Evolutionary conservation across 176 grass and related monocot species (phyloP), one percentile per base, ranked within the genome.

Genomic region (Zoysia japonica): DNA sequence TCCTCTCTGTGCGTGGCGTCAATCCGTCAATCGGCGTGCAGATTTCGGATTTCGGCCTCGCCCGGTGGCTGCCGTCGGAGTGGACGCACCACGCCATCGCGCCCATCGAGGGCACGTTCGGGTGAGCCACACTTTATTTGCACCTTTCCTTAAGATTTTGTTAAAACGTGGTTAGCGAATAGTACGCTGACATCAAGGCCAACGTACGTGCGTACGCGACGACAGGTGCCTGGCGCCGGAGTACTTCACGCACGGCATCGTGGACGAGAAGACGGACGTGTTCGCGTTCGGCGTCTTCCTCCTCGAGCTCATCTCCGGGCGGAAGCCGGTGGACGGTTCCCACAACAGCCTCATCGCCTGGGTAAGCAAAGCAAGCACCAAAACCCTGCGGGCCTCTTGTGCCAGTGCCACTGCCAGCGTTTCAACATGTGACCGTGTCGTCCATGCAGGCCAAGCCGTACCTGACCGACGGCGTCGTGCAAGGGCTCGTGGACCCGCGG

Each of bases 31-130:
- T 28, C 16, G 54, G 54, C 54, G 54, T 44, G 67, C 56, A 97
- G 94, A 97, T 97, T 74, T 97, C 94, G 3, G 94, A 97, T 74
- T 97, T 97, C 50, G 94, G 94, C n/a, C 89, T 97, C 54, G 91
- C 94, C 0, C 88, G 84, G 72, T 97, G 94, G 94, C 89, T 97
- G 44, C 91, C 94, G 61, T 88, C 89, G 61, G 94, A 94, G 80
- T 97, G 94, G 94, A 92, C 89, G 72, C 85, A 97, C 80, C 91
- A 89, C 49, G 89, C 89, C 76, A 93, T 97, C 45, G 91, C 89
- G 51, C 94, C 94, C 53, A 97, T 97, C 63, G 94, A 97, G 87
- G 94, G 94, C 76, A 94, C 91, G 0, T 97, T 97, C 76, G 91
- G 94, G 94, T 97, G 79, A 84, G 91, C 91, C 0, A 15, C 52